These are phyloP conservation scores for Triadica sebifera DNA, from an alignment of 345 rosid species.

Conservation along the genomic window DNA sequence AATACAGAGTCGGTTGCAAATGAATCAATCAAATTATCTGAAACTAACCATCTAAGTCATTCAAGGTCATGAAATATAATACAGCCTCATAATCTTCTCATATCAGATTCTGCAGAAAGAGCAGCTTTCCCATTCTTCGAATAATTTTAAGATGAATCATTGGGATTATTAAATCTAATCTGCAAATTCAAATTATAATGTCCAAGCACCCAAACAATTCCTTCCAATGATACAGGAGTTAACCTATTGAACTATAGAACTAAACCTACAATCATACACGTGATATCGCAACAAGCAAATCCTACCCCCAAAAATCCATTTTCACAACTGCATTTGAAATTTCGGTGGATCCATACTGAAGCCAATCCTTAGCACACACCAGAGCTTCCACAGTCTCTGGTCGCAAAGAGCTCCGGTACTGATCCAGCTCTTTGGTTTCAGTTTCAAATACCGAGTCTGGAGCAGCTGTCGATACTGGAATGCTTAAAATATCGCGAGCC, in stretches of 20 bases:
- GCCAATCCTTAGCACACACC: slow-evolving; percentile 87
- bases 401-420: slow-evolving; percentile 63
- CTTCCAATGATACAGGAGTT: slow-evolving; percentile 16
- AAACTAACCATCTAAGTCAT: neutral
- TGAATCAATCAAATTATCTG: too few species aligned
- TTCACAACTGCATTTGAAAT: slow-evolving; percentile 48
- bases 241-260: slow-evolving; percentile 10
- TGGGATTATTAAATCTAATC: neutral
- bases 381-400: slow-evolving; percentile 91
- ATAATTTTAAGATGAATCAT: neutral
- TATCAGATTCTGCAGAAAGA: neutral
- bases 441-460: slow-evolving; percentile 60
- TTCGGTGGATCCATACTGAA: slow-evolving; percentile 42
- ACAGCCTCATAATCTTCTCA: neutral
- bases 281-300: neutral
- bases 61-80: neutral
- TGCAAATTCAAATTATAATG: slow-evolving; percentile 13
- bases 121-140: neutral
- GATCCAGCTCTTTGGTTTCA: slow-evolving; percentile 54
- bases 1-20: too few species aligned
- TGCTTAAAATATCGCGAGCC: slow-evolving; percentile 76
- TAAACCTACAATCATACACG: slow-evolving; percentile 22
- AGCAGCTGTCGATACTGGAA: slow-evolving; percentile 59
- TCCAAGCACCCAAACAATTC: slow-evolving; percentile 19
- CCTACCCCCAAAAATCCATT: slow-evolving; percentile 48